phyloP scores from a whole-genome alignment of 495 filamentous ascomycete species.

The Penicillium turbatum region DNA sequence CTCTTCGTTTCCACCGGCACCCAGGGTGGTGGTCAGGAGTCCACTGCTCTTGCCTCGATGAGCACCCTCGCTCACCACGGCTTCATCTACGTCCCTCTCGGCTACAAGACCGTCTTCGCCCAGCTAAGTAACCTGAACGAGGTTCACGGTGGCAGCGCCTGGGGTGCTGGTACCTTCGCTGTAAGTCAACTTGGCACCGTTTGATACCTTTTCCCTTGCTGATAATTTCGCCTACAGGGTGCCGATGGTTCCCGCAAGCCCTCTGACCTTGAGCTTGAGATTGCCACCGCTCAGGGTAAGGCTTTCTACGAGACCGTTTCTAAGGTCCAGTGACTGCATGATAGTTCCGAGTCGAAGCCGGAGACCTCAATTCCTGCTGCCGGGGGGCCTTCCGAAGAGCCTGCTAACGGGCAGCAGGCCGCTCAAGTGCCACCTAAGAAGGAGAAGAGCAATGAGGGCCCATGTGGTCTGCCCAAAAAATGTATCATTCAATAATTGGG shows the following conservation, averaged over 20 bases:
- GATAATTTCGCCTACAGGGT: slow-evolving; percentile 29
- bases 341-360: slow-evolving; percentile 38
- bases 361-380: slow-evolving; percentile 27
- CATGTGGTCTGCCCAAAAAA: slow-evolving; percentile 66
- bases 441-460: slow-evolving; percentile 49
- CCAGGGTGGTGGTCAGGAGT: slow-evolving; percentile 89
- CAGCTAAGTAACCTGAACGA: slow-evolving; percentile 64
- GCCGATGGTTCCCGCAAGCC: slow-evolving; percentile 80
- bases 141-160: slow-evolving; percentile 79
- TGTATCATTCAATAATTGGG: slow-evolving; percentile 54
- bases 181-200: slow-evolving; percentile 38
- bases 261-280: slow-evolving; percentile 61
- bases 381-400: slow-evolving; percentile 17
- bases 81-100: slow-evolving; percentile 90
- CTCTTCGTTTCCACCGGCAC: slow-evolving; percentile 83
- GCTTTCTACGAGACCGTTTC: slow-evolving; percentile 75
- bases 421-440: slow-evolving; percentile 31
- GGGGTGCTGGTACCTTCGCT: slow-evolving; percentile 94
- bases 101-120: slow-evolving; percentile 77
- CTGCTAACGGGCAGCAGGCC: slow-evolving; percentile 24
- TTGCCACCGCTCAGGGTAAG: slow-evolving; percentile 81
- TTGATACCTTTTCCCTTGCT: neutral
- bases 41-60: slow-evolving; percentile 75
- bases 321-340: slow-evolving; percentile 86
- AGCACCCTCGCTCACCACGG: slow-evolving; percentile 91